Conservation (phyloP, 1,284 basidiomycete species). For the Hemileia vastatrix region DNA sequence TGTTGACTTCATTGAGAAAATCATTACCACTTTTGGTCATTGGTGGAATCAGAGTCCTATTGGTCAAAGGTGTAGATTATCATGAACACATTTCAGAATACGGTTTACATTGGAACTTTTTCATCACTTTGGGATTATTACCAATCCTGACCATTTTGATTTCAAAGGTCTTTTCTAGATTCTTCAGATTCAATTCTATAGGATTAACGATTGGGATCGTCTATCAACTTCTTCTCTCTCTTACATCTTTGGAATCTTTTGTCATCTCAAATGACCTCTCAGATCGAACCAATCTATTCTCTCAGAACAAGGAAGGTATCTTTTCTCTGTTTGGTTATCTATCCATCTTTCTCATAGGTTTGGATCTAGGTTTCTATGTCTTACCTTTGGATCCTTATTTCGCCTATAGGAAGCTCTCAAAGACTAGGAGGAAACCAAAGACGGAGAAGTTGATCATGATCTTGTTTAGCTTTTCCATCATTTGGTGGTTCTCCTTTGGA, state of each 20-base stretch:
- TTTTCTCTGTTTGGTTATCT: conserved; percentile 76
- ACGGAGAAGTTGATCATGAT: conserved; percentile 61
- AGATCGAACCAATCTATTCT: too few species aligned
- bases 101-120: conserved; percentile 98
- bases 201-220: too few species aligned
- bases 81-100: conserved; percentile 98
- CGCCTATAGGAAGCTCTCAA: too few species aligned
- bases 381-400: conserved; percentile 64
- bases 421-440: conserved; percentile 9
- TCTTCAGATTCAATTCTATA: conserved; percentile 24
- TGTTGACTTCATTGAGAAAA: conserved; percentile 9
- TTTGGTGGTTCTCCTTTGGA: conserved; percentile 61
- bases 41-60: conserved; percentile 65
- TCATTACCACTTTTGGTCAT: conserved; percentile 60
- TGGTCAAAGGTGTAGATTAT: conserved; percentile 89
- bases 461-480: conserved; percentile 61
- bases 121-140: conserved; percentile 76
- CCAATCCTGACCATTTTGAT: conserved; percentile 50
- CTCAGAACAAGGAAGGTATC: too few species aligned
- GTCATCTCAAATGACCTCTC: too few species aligned
- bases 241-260: too few species aligned
- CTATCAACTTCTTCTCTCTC: too few species aligned
- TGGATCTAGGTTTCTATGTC: conserved; percentile 69
- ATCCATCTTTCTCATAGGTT: conserved; percentile 74
- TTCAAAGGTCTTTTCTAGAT: not conserved